These are phyloP conservation scores for Cryptococcus jaspeensis DNA, from an alignment of 1,284 basidiomycete species.

Conservation along the genomic window DNA sequence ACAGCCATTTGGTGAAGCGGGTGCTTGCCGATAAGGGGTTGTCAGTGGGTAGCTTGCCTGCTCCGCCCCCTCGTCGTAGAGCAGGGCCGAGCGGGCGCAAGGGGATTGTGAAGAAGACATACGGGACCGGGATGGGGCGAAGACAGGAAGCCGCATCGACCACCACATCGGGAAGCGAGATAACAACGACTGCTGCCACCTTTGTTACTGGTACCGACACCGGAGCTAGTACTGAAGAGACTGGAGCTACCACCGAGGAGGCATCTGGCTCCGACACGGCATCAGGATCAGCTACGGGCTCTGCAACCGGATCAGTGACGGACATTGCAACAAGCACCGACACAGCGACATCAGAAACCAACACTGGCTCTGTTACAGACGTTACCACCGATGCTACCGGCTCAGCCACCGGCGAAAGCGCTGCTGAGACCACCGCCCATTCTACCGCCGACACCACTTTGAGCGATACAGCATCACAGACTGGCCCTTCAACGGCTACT, in stretches of 20 bases:
- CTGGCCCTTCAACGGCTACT: no score
- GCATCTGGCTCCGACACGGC: neutral
- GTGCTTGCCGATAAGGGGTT: neutral
- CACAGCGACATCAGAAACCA: neutral
- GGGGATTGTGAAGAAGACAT: neutral
- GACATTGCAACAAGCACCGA: neutral
- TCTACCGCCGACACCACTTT: no score
- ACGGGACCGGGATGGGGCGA: neutral
- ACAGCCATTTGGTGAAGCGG: conserved; percentile 4
- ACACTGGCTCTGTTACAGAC: no score
- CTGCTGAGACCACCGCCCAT: no score
- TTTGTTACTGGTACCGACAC: no score
- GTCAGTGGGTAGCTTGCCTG: no score
- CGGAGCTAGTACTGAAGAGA: no score
- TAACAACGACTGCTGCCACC: neutral
- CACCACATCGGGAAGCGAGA: neutral
- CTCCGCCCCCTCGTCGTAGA: neutral
- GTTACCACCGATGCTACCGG: no score
- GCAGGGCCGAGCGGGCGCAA: neutral
- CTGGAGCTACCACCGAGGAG: no score
- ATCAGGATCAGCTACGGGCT: neutral
- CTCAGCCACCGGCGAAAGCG: no score
- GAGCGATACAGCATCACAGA: no score
- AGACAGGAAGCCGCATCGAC: neutral
- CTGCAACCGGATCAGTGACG: neutral